Conservation (phyloP, 163 green algal species). For the Chlamydomonas reinhardtii region DNA sequence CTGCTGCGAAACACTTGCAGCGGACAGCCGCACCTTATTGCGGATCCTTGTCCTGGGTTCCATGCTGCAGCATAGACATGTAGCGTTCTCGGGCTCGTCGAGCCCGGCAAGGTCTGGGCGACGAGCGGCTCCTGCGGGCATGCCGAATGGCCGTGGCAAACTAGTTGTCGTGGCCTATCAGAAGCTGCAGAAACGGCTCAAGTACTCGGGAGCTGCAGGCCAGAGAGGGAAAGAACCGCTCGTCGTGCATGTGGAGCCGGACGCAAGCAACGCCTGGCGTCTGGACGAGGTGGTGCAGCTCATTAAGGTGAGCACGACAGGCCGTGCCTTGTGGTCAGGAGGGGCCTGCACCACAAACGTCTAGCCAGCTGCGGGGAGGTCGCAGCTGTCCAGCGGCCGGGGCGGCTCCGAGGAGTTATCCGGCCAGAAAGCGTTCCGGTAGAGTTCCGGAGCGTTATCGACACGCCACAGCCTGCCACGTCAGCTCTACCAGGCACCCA, state of each 20-base stretch:
- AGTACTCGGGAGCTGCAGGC: slow-evolving; percentile 44
- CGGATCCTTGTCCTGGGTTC: background rate
- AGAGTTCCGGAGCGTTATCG: no score
- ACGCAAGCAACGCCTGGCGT: slow-evolving; percentile 80
- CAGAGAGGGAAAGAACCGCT: slow-evolving; percentile 32
- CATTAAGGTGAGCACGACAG: background rate
- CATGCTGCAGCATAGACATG: background rate
- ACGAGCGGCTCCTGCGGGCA: background rate
- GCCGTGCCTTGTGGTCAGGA: no score
- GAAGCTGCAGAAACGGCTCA: slow-evolving; percentile 33
- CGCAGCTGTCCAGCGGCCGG: background rate
- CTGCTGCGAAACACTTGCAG: background rate
- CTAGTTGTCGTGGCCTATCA: slow-evolving; percentile 31
- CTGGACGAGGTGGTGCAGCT: slow-evolving; percentile 71
- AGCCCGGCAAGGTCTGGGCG: no score
- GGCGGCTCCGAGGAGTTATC: no score
- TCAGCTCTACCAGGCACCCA: no score
- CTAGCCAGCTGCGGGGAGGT: background rate
- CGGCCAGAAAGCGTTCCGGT: background rate
- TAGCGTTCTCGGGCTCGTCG: background rate
- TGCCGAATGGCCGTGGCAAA: background rate
- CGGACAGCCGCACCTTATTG: background rate
- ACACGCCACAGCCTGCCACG: no score
- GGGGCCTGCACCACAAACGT: no score
- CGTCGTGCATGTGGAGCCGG: slow-evolving; percentile 66